Evolutionary conservation across 2,329 filamentous ascomycete genomes (phyloP).

Genomic region (Calonectria honghensis): DNA sequence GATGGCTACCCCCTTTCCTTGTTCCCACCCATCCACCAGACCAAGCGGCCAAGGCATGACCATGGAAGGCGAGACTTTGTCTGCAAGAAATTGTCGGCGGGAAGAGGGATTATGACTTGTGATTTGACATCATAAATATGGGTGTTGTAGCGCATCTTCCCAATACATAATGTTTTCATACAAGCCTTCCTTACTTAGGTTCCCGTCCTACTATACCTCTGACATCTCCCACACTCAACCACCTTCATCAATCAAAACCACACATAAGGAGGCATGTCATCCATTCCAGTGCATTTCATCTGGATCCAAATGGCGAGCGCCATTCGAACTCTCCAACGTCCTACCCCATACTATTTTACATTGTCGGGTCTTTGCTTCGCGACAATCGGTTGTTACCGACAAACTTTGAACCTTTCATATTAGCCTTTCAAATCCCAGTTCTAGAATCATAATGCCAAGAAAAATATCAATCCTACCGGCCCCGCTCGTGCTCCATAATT

Average conservation of each 20-base stretch:
- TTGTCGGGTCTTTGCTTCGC: constrained; percentile 9
- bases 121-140: constrained; percentile 8
- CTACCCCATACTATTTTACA: not conserved
- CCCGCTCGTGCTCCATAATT: constrained; percentile 14
- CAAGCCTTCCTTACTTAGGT: not conserved
- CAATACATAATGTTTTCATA: not conserved
- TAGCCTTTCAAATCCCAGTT: constrained; percentile 19
- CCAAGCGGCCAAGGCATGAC: constrained; percentile 29
- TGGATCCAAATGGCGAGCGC: not conserved
- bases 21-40: constrained; percentile 37
- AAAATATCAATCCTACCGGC: not conserved
- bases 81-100: constrained; percentile 29
- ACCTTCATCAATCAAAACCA: not conserved
- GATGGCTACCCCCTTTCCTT: constrained; percentile 49
- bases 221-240: constrained; percentile 38
- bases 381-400: constrained; percentile 18
- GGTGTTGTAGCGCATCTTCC: not conserved
- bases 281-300: not conserved
- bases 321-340: constrained; percentile 3
- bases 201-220: constrained; percentile 30
- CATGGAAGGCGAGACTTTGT: constrained; percentile 26
- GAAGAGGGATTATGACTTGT: constrained; percentile 16
- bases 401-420: constrained; percentile 11
- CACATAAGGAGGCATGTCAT: not conserved
- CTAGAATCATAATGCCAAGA: constrained; percentile 10